phyloP scores from a whole-genome alignment of 768 basidiomycete species.

The Hypsizygus marmoreus region DNA sequence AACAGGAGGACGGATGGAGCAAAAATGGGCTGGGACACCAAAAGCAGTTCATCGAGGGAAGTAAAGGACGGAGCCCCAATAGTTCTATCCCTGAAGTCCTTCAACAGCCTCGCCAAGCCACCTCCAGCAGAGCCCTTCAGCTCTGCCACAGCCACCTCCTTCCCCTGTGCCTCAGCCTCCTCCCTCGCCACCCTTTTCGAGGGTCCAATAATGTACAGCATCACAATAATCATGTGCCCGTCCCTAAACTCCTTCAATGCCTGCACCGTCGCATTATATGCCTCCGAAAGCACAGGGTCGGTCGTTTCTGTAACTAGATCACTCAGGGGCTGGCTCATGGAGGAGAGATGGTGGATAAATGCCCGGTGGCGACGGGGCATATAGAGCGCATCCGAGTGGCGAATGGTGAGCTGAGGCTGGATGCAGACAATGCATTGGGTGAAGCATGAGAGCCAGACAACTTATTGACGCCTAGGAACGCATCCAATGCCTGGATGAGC shows the following conservation, averaged over 20 bases:
- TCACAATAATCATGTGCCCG: constrained; percentile 10
- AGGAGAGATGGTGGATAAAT: not conserved
- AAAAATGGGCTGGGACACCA: too few relatives aligned
- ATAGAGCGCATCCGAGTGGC: constrained; percentile 7
- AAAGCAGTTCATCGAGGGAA: too few relatives aligned
- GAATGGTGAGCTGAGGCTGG: constrained; percentile 5
- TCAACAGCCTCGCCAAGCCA: constrained; percentile 7
- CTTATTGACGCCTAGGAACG: too few relatives aligned
- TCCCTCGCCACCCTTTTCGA: constrained; percentile 6
- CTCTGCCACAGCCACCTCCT: not conserved
- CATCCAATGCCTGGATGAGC: too few relatives aligned
- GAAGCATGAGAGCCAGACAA: too few relatives aligned
- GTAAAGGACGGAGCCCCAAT: too few relatives aligned
- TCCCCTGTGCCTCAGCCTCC: constrained; percentile 7
- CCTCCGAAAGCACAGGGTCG: not conserved
- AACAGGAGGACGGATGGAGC: too few relatives aligned
- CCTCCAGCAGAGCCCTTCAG: constrained; percentile 13
- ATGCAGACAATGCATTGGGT: too few relatives aligned
- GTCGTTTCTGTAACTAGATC: constrained; percentile 1
- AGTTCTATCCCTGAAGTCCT: constrained; percentile 11
- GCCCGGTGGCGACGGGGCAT: constrained; percentile 4
- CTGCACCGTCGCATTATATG: constrained; percentile 4
- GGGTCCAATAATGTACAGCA: constrained; percentile 7
- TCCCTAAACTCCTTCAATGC: constrained; percentile 11
- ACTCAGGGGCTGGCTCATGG: not conserved